These are phyloP conservation scores for Diplogelasinospora grovesii DNA, from an alignment of 495 filamentous ascomycete species.

Conservation along the genomic window DNA sequence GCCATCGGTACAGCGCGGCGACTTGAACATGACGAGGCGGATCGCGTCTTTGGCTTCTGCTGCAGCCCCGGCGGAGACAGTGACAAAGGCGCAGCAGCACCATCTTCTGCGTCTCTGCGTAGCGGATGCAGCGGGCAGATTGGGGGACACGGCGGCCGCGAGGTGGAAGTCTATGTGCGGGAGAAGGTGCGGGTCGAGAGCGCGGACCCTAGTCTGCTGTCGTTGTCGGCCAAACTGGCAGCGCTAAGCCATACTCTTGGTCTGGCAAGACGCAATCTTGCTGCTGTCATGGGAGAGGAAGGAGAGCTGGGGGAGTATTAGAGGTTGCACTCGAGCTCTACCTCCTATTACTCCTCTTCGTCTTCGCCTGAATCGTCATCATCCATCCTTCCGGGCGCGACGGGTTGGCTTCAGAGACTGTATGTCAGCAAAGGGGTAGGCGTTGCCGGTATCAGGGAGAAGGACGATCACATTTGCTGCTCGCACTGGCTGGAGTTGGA, in stretches of 20 bases:
- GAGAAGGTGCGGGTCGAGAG: slow-evolving; percentile 90
- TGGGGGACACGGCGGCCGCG: background rate
- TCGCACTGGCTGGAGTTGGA: slow-evolving; percentile 21
- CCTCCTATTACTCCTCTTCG: too few relatives aligned
- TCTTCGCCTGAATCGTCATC: background rate
- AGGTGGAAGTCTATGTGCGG: slow-evolving; percentile 66
- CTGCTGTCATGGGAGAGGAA: slow-evolving; percentile 69
- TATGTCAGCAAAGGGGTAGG: background rate
- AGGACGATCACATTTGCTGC: slow-evolving; percentile 6
- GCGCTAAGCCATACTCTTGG: slow-evolving; percentile 69
- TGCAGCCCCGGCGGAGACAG: slow-evolving; percentile 5
- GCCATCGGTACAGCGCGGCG: slow-evolving; percentile 53
- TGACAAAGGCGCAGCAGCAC: background rate
- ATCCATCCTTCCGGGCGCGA: background rate
- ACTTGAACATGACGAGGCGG: slow-evolving; percentile 75
- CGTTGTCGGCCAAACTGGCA: slow-evolving; percentile 79
- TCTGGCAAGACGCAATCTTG: slow-evolving; percentile 63
- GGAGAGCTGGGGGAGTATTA: slow-evolving; percentile 23
- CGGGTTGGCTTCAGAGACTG: background rate
- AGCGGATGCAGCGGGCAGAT: slow-evolving; percentile 1
- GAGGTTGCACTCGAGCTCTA: background rate
- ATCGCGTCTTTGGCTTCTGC: slow-evolving; percentile 54
- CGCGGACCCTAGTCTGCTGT: slow-evolving; percentile 82
- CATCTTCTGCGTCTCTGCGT: slow-evolving; percentile 4
- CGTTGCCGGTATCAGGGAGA: background rate